Evolutionary conservation across 768 basidiomycete species (phyloP).

Genomic region (Termitomyces sp.): DNA sequence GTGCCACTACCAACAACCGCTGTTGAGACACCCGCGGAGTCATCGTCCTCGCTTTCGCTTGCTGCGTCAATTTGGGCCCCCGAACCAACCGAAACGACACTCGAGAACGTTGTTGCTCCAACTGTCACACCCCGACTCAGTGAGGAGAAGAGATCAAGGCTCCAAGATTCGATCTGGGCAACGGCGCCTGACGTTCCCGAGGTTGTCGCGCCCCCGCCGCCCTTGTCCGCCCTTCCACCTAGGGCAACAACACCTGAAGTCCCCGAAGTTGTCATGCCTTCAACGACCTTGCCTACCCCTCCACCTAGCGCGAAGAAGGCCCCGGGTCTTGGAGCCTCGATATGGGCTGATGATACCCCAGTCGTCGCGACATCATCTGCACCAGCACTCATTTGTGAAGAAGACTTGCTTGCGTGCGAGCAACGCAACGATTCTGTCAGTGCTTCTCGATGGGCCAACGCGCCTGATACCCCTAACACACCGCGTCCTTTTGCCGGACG

Average conservation of each 20-base stretch:
- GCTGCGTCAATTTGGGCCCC: not conserved
- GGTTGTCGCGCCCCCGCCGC: not conserved
- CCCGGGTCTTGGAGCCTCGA: not conserved
- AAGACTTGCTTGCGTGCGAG: not conserved
- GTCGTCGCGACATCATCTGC: not conserved
- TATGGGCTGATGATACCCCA: slow-evolving; percentile 1
- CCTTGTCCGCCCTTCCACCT: slow-evolving; percentile 1
- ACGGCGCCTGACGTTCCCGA: not conserved
- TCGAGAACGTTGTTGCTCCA: not conserved
- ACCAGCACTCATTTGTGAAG: not conserved
- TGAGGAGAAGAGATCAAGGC: not conserved
- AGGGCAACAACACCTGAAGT: not conserved
- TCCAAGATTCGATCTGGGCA: slow-evolving; percentile 1
- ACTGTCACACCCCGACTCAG: not conserved
- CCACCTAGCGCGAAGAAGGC: slow-evolving; percentile 3
- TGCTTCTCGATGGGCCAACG: slow-evolving; percentile 7
- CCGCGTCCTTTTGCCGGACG: not conserved
- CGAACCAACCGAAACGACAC: not conserved
- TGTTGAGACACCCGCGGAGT: not conserved
- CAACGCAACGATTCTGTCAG: not conserved
- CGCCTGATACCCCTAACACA: not conserved
- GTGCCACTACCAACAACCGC: not conserved
- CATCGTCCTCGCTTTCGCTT: slow-evolving; percentile 3
- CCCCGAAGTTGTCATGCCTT: not conserved
- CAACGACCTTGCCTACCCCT: not conserved